Conservation (phyloP, 345 rosid genomes). For the Eucalyptus virginea region DNA sequence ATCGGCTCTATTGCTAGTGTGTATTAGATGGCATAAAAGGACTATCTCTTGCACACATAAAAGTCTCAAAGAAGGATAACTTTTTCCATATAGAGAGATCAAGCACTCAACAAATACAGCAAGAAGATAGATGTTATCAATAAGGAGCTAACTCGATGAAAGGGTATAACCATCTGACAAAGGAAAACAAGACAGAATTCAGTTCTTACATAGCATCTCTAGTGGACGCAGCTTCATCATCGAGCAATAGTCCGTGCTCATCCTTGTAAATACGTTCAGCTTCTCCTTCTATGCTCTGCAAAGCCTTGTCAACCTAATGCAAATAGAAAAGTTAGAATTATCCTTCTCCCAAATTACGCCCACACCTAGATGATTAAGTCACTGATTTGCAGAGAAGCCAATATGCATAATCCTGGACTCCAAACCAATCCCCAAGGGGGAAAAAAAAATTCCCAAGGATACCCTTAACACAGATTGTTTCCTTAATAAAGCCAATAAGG, state of each 20-base stretch:
- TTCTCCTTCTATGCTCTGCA: constrained; percentile 87
- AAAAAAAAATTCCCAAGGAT: neutral
- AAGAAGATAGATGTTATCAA: neutral
- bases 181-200: neutral
- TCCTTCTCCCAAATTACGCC: neutral
- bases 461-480: neutral
- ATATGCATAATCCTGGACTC: neutral
- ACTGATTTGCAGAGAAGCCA: neutral
- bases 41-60: neutral
- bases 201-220: constrained; percentile 94
- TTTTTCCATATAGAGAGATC: neutral
- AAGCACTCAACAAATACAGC: neutral
- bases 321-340: neutral
- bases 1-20: neutral
- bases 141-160: neutral
- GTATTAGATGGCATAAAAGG: neutral
- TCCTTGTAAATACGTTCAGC: constrained; percentile 92
- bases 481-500: neutral
- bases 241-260: constrained; percentile 63
- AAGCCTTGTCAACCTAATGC: constrained; percentile 75
- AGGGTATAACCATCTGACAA: neutral
- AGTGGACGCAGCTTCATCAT: constrained; percentile 93
- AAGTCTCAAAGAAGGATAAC: neutral
- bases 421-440: neutral
- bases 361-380: neutral